phyloP scores from a whole-genome alignment of 2,329 filamentous ascomycete genomes.

The Beauveria asiatica region DNA sequence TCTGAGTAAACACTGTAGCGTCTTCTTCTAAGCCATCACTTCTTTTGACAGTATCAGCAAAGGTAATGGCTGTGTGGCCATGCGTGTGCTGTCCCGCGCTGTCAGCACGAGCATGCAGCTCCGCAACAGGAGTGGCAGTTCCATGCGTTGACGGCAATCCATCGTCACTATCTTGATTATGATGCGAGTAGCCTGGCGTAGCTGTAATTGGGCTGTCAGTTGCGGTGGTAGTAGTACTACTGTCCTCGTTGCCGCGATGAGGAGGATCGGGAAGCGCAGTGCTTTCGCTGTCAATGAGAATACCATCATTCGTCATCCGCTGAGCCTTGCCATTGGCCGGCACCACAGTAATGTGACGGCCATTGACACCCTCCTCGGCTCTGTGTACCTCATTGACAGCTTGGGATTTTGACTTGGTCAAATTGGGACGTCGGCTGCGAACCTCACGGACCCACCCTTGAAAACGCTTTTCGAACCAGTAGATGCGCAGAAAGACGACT shows the following conservation, averaged over 20 bases:
- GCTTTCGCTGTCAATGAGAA: constrained; percentile 34
- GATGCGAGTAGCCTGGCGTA: background rate
- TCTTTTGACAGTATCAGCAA: constrained; percentile 57
- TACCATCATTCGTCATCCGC: constrained; percentile 54
- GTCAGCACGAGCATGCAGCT: background rate
- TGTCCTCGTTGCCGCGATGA: constrained; percentile 29
- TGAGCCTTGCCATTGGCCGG: constrained; percentile 44
- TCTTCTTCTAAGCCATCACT: constrained; percentile 47
- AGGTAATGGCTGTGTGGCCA: constrained; percentile 45
- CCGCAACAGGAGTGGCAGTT: constrained; percentile 1
- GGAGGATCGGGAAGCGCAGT: constrained; percentile 13
- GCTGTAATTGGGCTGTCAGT: background rate
- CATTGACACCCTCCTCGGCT: constrained; percentile 56
- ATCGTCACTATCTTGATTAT: constrained; percentile 1
- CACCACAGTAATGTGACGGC: constrained; percentile 58
- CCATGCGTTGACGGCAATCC: background rate
- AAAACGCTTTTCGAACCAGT: constrained; percentile 98
- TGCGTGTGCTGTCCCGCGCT: background rate
- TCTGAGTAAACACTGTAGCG: constrained; percentile 38
- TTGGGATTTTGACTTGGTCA: constrained; percentile 53
- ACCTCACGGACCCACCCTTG: constrained; percentile 73
- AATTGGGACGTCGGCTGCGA: constrained; percentile 53
- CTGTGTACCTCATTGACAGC: constrained; percentile 33
- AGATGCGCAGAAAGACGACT: constrained; percentile 86
- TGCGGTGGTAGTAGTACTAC: background rate